phyloP scores from a whole-genome alignment of 2,329 filamentous ascomycete species.

The Talaromyces atroroseus region DNA sequence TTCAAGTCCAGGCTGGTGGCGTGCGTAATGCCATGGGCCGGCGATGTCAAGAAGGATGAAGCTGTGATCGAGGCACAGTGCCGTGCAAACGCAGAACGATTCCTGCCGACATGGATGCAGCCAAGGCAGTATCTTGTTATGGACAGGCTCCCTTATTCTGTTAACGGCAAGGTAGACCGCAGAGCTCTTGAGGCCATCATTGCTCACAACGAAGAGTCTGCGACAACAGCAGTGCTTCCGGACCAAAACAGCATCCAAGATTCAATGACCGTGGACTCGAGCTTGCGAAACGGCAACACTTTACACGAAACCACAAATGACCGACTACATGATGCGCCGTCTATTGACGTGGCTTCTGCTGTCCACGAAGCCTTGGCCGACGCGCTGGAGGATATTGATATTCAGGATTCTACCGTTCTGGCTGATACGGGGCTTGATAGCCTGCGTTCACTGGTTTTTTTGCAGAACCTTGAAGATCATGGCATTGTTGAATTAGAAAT shows the following conservation, averaged over 20 bases:
- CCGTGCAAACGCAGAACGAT: conserved; percentile 18
- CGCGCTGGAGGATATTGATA: background rate
- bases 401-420: background rate
- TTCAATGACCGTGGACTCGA: background rate
- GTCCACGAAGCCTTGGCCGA: background rate
- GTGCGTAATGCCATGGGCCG: conserved; percentile 8
- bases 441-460: background rate
- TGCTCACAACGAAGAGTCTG: background rate
- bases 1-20: conserved; percentile 15
- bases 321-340: background rate
- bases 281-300: background rate
- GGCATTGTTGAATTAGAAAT: background rate
- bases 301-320: no score
- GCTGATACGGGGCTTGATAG: background rate
- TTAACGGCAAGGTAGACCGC: conserved; percentile 3
- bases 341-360: background rate
- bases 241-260: background rate
- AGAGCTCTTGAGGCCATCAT: background rate
- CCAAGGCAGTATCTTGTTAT: conserved; percentile 10
- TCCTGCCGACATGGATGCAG: conserved; percentile 2
- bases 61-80: conserved; percentile 16
- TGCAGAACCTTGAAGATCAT: background rate
- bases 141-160: background rate
- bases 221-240: background rate
- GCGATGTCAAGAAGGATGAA: conserved; percentile 17